phyloP scores from a whole-genome alignment of 805 yeast species.

The Scheffersomyces spartinae region DNA sequence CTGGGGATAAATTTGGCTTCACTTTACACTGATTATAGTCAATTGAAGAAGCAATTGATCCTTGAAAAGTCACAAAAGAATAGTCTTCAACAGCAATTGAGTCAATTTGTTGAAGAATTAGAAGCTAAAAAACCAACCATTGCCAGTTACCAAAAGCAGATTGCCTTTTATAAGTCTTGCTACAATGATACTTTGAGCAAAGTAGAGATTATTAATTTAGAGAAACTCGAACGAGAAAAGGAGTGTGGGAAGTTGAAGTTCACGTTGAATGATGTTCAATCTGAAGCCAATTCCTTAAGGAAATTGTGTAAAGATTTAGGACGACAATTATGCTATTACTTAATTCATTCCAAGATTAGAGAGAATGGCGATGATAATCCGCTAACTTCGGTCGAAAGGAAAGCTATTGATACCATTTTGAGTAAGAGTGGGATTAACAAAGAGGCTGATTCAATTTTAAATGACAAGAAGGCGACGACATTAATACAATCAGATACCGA shows the following conservation, averaged over 20 bases:
- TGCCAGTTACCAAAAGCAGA: slow-evolving; percentile 49
- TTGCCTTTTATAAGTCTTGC: slow-evolving; percentile 43
- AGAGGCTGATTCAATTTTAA: slow-evolving; percentile 11
- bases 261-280: slow-evolving; percentile 29
- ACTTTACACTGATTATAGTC: slow-evolving; percentile 50
- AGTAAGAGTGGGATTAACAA: slow-evolving; percentile 20
- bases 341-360: slow-evolving; percentile 53
- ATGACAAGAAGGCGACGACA: slow-evolving; percentile 7
- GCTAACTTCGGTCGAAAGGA: slow-evolving; percentile 51
- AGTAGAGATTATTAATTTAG: slow-evolving; percentile 42
- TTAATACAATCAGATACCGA: slow-evolving; percentile 55
- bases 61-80: slow-evolving; percentile 64
- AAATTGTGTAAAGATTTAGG: slow-evolving; percentile 64
- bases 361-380: slow-evolving; percentile 49
- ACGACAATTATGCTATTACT: slow-evolving; percentile 65
- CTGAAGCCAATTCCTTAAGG: slow-evolving; percentile 36
- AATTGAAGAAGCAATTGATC: slow-evolving; percentile 52
- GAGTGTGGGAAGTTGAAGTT: slow-evolving; percentile 22
- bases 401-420: slow-evolving; percentile 48
- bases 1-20: slow-evolving; percentile 53
- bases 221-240: slow-evolving; percentile 32
- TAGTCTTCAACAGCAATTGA: slow-evolving; percentile 58
- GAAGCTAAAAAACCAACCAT: slow-evolving; percentile 72
- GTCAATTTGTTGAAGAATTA: slow-evolving; percentile 60
- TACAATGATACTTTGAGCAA: slow-evolving; percentile 39